Percentiles rank a stretch among this genome's conserved stretches.
These are phyloP conservation scores for Lasiosphaeris hirsuta DNA, from an alignment of 495 filamentous ascomycete genomes.

Conservation along the genomic window DNA sequence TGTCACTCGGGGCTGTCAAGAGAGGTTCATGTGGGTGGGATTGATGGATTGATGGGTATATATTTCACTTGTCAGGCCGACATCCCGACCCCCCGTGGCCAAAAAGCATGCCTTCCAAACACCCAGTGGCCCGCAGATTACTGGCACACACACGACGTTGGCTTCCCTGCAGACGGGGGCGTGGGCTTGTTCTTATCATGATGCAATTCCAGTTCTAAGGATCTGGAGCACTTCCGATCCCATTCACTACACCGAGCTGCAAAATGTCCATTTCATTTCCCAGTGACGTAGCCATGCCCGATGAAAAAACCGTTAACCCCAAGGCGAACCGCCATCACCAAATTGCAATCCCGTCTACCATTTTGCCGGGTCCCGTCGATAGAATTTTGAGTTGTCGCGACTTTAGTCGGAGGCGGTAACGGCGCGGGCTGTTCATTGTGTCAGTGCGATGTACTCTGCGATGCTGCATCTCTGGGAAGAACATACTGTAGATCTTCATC, in stretches of 20 bases:
- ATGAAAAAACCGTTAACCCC: conserved; percentile 30
- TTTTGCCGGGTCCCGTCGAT: conserved; percentile 27
- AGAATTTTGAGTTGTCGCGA: conserved; percentile 24
- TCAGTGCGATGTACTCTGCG: conserved; percentile 30
- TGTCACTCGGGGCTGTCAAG: too few relatives aligned
- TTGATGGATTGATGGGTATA: background rate
- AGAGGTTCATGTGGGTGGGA: too few relatives aligned
- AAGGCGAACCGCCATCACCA: conserved; percentile 30
- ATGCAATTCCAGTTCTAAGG: conserved; percentile 37
- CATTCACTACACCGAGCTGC: conserved; percentile 36
- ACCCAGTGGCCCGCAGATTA: too few relatives aligned
- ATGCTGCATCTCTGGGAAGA: background rate
- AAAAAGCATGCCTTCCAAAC: too few relatives aligned
- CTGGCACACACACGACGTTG: conserved; percentile 1
- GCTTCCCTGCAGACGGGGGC: conserved; percentile 15
- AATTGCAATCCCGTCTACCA: conserved; percentile 22
- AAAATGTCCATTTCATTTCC: conserved; percentile 25
- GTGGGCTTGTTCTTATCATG: conserved; percentile 27
- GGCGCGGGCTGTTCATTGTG: conserved; percentile 53
- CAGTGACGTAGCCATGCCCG: conserved; percentile 34
- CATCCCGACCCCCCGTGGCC: background rate
- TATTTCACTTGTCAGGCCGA: background rate
- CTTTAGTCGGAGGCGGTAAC: conserved; percentile 57
- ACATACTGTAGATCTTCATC: conserved; percentile 97
- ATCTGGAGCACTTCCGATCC: conserved; percentile 41